Evolutionary conservation across 176 grass and related monocot species (phyloP).

Genomic region (Microstegium vimineum): DNA sequence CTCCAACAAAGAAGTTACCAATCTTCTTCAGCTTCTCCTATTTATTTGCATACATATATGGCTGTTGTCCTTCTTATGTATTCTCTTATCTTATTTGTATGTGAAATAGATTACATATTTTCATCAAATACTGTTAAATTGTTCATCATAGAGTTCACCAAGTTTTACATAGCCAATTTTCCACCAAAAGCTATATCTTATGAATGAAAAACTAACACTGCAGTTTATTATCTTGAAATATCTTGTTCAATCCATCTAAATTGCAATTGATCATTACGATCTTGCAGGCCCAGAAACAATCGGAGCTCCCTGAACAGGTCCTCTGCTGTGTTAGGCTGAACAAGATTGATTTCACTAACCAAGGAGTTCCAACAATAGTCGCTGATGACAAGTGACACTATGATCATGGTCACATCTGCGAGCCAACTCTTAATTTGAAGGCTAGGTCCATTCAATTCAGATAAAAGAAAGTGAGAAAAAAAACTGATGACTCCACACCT

Average conservation of each 20-base stretch:
- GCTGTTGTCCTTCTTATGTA: background rate
- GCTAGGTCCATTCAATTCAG: slow-evolving; percentile 20
- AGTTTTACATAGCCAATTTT: background rate
- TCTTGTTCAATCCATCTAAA: background rate
- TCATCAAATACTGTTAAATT: slow-evolving; percentile 3
- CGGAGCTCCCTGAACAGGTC: slow-evolving; percentile 93
- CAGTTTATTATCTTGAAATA: background rate
- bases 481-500: slow-evolving; percentile 4
- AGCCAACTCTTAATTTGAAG: slow-evolving; percentile 10
- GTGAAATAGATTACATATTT: background rate
- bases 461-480: background rate
- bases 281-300: slow-evolving; percentile 82
- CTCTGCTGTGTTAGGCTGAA: slow-evolving; percentile 83
- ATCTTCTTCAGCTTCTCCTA: background rate
- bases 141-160: background rate
- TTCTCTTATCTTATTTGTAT: background rate
- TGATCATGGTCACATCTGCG: background rate
- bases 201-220: background rate
- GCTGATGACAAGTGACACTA: slow-evolving; percentile 51
- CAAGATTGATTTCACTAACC: slow-evolving; percentile 83
- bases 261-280: background rate
- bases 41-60: background rate
- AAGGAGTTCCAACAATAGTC: slow-evolving; percentile 78
- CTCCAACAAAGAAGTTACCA: background rate
- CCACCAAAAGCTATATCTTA: background rate